Evolutionary conservation across 148 eudicot genomes (phyloP).

Genomic region (Amaranthus cruentus): DNA sequence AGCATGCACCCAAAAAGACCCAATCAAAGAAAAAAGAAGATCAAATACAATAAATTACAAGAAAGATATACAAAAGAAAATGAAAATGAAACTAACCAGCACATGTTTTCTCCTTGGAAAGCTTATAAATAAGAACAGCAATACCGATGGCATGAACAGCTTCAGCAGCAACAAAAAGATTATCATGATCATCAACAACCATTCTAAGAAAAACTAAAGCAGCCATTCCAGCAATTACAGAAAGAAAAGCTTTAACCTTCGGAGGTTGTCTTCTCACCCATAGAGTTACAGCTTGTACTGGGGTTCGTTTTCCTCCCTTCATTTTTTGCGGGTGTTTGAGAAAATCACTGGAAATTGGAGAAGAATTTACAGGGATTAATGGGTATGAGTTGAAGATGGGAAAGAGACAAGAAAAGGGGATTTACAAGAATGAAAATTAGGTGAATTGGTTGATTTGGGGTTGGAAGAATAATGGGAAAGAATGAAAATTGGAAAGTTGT

Average conservation of each 20-base stretch:
- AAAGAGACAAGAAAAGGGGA: not conserved
- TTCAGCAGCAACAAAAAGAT: slow-evolving; percentile 58
- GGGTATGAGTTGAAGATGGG: not conserved
- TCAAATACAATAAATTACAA: not conserved
- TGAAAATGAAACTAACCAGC: slow-evolving; percentile 31
- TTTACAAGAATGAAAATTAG: not conserved
- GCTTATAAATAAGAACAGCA: slow-evolving; percentile 50
- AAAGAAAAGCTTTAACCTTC: slow-evolving; percentile 46
- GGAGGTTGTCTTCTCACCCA: slow-evolving; percentile 63
- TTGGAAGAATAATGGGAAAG: too few relatives aligned
- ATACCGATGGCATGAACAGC: slow-evolving; percentile 65
- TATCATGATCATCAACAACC: slow-evolving; percentile 57
- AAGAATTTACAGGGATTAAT: not conserved
- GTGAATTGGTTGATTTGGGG: too few relatives aligned
- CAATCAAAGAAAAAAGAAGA: not conserved
- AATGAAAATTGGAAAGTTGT: not conserved
- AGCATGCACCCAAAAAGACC: not conserved
- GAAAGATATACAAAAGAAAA: not conserved
- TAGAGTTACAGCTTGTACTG: slow-evolving; percentile 37
- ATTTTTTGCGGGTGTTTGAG: slow-evolving; percentile 3
- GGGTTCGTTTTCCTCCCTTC: slow-evolving; percentile 30
- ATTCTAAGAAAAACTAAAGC: slow-evolving; percentile 41
- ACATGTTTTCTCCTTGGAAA: slow-evolving; percentile 54
- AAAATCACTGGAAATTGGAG: not conserved
- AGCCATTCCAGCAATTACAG: slow-evolving; percentile 32